Percentiles rank a stretch among this genome's conserved stretches.
phyloP scores from a whole-genome alignment of 495 filamentous ascomycete genomes.

The Elaphomyces granulatus region DNA sequence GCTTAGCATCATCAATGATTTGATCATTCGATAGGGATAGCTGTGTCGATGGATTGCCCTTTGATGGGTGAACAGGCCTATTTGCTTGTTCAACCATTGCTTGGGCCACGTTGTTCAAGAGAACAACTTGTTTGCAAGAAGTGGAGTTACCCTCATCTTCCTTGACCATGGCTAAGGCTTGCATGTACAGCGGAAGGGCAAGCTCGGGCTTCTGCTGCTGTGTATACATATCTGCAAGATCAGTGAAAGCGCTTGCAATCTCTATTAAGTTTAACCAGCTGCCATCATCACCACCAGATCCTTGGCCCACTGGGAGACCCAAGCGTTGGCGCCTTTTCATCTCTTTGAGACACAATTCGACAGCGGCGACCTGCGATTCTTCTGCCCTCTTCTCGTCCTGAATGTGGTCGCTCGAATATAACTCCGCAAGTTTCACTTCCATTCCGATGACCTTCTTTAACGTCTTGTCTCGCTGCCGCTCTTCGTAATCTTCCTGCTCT shows the following conservation, averaged over 20 bases:
- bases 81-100: conserved; percentile 22
- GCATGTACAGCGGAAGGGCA: conserved; percentile 76
- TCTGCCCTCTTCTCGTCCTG: conserved; percentile 49
- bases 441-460: conserved; percentile 59
- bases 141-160: conserved; percentile 26
- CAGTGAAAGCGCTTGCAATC: conserved; percentile 53
- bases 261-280: conserved; percentile 60
- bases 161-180: conserved; percentile 49
- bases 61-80: conserved; percentile 33
- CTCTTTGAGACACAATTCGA: conserved; percentile 68
- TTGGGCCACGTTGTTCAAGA: conserved; percentile 30
- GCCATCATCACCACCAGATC: conserved; percentile 43
- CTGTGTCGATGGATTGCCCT: conserved; percentile 42
- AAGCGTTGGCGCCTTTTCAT: conserved; percentile 47
- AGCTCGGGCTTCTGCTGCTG: conserved; percentile 55
- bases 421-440: conserved; percentile 64
- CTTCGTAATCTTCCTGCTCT: conserved; percentile 33
- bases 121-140: conserved; percentile 57
- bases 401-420: conserved; percentile 44
- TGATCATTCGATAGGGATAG: conserved; percentile 28
- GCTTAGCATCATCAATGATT: conserved; percentile 44
- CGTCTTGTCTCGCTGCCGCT: conserved; percentile 47
- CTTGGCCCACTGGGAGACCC: conserved; percentile 31
- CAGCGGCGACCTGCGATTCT: conserved; percentile 60
- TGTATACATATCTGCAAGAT: conserved; percentile 60